These are phyloP conservation scores for Colletotrichum camelliae DNA, from an alignment of 2,329 filamentous ascomycete genomes.

Conservation along the genomic window DNA sequence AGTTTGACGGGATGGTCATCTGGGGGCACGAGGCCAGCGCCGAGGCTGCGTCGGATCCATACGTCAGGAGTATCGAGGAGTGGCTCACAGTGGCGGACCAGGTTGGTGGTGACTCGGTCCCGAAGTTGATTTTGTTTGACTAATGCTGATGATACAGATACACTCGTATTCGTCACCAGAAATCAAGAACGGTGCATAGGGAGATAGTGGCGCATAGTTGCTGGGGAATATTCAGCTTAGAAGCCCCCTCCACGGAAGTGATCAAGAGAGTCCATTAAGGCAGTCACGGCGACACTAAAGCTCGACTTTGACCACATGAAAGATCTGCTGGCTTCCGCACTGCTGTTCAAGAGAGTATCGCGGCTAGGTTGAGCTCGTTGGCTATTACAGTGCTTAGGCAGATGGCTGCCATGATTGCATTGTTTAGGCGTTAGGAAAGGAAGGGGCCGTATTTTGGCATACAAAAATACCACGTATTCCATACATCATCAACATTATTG, in stretches of 20 bases:
- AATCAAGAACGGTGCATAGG: neutral
- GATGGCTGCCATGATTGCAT: neutral
- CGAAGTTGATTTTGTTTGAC: conserved; percentile 19
- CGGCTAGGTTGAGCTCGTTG: neutral
- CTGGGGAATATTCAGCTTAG: neutral
- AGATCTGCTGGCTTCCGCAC: accelerated
- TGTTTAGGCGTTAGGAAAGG: neutral
- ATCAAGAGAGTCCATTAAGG: neutral
- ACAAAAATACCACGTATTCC: neutral
- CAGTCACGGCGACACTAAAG: neutral
- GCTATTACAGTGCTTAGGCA: accelerated
- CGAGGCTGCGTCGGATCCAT: conserved; percentile 68
- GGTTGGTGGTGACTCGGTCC: conserved; percentile 46
- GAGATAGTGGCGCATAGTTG: neutral
- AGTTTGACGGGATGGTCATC: conserved; percentile 78
- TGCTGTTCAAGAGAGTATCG: neutral
- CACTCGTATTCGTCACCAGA: conserved; percentile 33
- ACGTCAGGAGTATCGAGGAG: conserved; percentile 77
- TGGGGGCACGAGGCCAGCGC: conserved; percentile 81
- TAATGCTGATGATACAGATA: conserved; percentile 28
- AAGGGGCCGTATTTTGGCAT: neutral
- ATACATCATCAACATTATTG: neutral
- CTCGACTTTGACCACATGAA: neutral
- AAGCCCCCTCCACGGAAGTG: neutral
- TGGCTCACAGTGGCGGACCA: conserved; percentile 78